phyloP scores from a whole-genome alignment of 768 basidiomycete genomes.

The Lactarius akahatsu region DNA sequence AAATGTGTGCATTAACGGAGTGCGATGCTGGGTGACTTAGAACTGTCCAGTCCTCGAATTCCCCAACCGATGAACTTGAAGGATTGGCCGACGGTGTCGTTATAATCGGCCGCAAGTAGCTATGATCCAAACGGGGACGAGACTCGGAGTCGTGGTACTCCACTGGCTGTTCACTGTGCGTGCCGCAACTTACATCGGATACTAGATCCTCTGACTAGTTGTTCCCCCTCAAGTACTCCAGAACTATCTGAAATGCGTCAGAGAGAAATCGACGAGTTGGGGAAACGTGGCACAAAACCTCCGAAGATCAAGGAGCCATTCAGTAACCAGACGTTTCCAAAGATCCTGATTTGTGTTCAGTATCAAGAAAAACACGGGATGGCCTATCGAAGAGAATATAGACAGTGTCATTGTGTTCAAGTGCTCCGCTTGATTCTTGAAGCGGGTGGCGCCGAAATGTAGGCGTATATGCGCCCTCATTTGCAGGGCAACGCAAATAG shows the following conservation, averaged over 20 bases:
- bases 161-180: background rate
- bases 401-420: background rate
- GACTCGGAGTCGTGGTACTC: background rate
- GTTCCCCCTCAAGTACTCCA: background rate
- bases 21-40: background rate
- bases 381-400: background rate
- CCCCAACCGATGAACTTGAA: no score
- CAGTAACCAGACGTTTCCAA: background rate
- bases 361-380: background rate
- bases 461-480: no score
- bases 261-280: background rate
- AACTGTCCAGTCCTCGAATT: background rate
- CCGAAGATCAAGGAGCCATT: background rate
- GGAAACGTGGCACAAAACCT: background rate
- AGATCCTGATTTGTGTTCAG: background rate
- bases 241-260: background rate
- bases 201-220: background rate
- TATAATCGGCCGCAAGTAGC: background rate
- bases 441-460: no score
- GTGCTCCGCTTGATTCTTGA: background rate
- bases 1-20: background rate
- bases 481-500: no score
- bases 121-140: background rate
- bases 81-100: background rate
- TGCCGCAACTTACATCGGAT: background rate